These are phyloP conservation scores for Leptosphaerulina australis DNA, from an alignment of 2,329 filamentous ascomycete genomes.

Conservation along the genomic window DNA sequence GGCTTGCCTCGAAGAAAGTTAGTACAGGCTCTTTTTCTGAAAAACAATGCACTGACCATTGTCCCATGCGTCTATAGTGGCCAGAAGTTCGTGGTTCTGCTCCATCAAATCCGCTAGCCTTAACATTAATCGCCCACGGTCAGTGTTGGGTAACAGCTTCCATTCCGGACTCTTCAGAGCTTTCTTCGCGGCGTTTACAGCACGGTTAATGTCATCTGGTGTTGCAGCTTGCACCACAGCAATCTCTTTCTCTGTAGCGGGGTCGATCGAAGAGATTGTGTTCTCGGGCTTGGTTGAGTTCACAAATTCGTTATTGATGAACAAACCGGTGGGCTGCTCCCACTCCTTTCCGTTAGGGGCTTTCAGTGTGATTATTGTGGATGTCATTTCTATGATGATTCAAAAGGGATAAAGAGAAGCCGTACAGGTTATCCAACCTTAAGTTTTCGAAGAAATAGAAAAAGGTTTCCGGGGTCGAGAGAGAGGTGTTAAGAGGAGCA, in stretches of 20 bases:
- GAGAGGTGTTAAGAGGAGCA: slow-evolving; percentile 5
- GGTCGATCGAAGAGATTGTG: slow-evolving; percentile 23
- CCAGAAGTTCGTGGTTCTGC: slow-evolving; percentile 12
- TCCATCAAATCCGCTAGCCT: slow-evolving; percentile 41
- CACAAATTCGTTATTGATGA: slow-evolving; percentile 56
- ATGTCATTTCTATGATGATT: too few relatives aligned
- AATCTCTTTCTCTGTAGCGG: slow-evolving; percentile 38
- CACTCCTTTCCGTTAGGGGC: slow-evolving; percentile 50
- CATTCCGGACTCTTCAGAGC: slow-evolving; percentile 32
- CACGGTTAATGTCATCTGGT: slow-evolving; percentile 42
- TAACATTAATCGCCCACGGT: slow-evolving; percentile 30
- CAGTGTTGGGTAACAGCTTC: slow-evolving; percentile 22
- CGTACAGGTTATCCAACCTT: too few relatives aligned
- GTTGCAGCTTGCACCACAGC: slow-evolving; percentile 41
- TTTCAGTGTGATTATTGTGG: slow-evolving; percentile 37
- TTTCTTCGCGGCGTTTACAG: slow-evolving; percentile 42
- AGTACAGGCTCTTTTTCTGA: neutral
- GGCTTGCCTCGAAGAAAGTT: slow-evolving; percentile 60
- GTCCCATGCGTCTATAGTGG: slow-evolving; percentile 63
- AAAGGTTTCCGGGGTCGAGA: neutral
- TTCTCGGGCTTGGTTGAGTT: slow-evolving; percentile 27
- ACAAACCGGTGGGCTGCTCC: slow-evolving; percentile 50
- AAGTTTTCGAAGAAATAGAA: too few relatives aligned
- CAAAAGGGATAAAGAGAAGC: too few relatives aligned
- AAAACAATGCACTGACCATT: slow-evolving; percentile 61